A percentile compares a stretch with the other conserved stretches of the same genome.
phyloP scores from a whole-genome alignment of 495 filamentous ascomycete genomes.

The Lindgomyces ingoldianus region DNA sequence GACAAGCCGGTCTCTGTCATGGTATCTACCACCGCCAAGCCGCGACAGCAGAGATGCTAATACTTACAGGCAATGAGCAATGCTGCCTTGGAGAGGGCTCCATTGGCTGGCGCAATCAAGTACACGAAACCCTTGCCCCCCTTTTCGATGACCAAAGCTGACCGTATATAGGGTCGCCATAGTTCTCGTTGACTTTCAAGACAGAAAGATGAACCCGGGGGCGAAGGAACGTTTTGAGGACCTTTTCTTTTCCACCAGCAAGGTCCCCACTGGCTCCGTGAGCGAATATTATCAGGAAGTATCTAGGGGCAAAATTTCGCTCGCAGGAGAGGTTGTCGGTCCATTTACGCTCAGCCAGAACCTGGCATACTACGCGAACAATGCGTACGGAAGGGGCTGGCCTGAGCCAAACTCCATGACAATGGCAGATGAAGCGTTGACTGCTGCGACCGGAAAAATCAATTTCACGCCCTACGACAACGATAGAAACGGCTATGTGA shows the following conservation, averaged over 20 bases:
- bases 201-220: constrained; percentile 21
- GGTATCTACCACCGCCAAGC: too few species aligned
- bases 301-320: constrained; percentile 16
- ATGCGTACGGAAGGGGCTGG: constrained; percentile 16
- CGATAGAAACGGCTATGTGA: constrained; percentile 28
- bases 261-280: constrained; percentile 23
- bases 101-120: constrained; percentile 11
- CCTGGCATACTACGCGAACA: constrained; percentile 25
- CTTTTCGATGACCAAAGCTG: neutral
- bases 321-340: constrained; percentile 26
- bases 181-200: constrained; percentile 23
- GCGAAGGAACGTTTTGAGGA: constrained; percentile 21
- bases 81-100: constrained; percentile 23
- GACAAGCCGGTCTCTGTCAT: constrained; percentile 7
- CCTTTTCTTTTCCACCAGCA: constrained; percentile 28
- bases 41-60: too few species aligned
- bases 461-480: constrained; percentile 23
- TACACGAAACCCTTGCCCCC: neutral
- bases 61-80: constrained; percentile 19
- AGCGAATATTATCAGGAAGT: constrained; percentile 28
- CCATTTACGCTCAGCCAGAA: constrained; percentile 28
- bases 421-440: constrained; percentile 21
- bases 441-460: neutral
- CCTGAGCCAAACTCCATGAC: constrained; percentile 21
- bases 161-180: constrained; percentile 9